Percentiles rank a stretch among this genome's conserved stretches.
phyloP scores from a whole-genome alignment of 768 basidiomycete genomes.

The Agaricus subrufescens region DNA sequence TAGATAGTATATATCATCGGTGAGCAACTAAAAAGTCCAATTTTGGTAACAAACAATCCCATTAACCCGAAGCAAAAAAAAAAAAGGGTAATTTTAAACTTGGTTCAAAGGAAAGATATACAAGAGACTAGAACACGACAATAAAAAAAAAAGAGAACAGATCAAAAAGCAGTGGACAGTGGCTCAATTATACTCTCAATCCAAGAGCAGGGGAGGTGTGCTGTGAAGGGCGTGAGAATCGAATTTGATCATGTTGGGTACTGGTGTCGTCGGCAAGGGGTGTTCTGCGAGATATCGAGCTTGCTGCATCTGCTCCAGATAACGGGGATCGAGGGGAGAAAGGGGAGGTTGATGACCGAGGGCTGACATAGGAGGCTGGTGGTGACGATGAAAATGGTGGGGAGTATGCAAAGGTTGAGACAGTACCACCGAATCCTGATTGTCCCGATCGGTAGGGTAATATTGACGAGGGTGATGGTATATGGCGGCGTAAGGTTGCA shows the following conservation, averaged over 20 bases:
- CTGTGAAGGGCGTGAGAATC: slow-evolving; percentile 36
- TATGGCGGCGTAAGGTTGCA: slow-evolving; percentile 16
- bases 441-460: slow-evolving; percentile 22
- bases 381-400: slow-evolving; percentile 24
- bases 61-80: slow-evolving; percentile 5
- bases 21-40: no score
- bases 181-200: slow-evolving; percentile 35
- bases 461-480: slow-evolving; percentile 26
- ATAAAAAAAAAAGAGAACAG: not conserved
- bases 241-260: slow-evolving; percentile 32
- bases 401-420: slow-evolving; percentile 20
- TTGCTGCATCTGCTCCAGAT: slow-evolving; percentile 17
- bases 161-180: not conserved
- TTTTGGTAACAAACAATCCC: not conserved
- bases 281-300: slow-evolving; percentile 16
- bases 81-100: not conserved
- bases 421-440: slow-evolving; percentile 7
- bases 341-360: slow-evolving; percentile 18
- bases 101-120: not conserved
- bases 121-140: not conserved
- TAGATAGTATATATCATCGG: no score
- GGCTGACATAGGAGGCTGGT: slow-evolving; percentile 16
- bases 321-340: slow-evolving; percentile 12
- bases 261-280: slow-evolving; percentile 10
- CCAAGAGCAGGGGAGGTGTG: slow-evolving; percentile 43